A percentile compares a stretch with the other conserved stretches of the same genome.
These are phyloP conservation scores for Kalanchoe fedtschenkoi DNA, from an alignment of 164 flowering plant genomes.

Conservation along the genomic window DNA sequence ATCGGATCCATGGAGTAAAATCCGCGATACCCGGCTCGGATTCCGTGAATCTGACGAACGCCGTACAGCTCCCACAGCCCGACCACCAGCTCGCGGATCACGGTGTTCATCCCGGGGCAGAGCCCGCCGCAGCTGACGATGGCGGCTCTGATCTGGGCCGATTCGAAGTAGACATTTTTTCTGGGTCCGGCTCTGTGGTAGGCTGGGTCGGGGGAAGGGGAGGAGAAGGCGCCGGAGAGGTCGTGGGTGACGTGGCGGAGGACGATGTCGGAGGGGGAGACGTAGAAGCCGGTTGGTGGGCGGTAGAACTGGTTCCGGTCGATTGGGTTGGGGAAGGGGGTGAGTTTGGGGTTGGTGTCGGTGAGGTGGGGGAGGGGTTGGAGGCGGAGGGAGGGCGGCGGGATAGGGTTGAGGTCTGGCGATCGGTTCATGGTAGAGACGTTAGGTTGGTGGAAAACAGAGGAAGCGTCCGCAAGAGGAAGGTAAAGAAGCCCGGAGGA, in stretches of 20 bases:
- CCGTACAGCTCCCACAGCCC: slow-evolving; percentile 71
- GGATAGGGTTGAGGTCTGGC: neutral
- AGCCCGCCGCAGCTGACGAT: slow-evolving; percentile 84
- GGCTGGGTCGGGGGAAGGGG: slow-evolving; percentile 16
- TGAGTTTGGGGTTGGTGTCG: slow-evolving; percentile 33
- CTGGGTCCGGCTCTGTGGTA: slow-evolving; percentile 81
- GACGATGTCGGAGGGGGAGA: slow-evolving; percentile 30
- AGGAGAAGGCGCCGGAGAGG: slow-evolving; percentile 16
- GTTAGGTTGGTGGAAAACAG: neutral
- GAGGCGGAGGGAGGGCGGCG: slow-evolving; percentile 12
- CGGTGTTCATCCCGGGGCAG: slow-evolving; percentile 83
- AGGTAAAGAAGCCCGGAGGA: neutral
- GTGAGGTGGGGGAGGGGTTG: slow-evolving; percentile 41
- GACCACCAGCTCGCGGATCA: slow-evolving; percentile 67
- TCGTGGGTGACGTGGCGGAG: slow-evolving; percentile 34
- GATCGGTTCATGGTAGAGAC: neutral
- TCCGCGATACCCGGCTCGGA: slow-evolving; percentile 65
- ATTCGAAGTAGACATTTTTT: slow-evolving; percentile 35
- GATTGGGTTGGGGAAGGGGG: slow-evolving; percentile 36
- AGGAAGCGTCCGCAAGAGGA: neutral
- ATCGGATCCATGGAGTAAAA: slow-evolving; percentile 48
- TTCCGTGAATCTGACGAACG: slow-evolving; percentile 53
- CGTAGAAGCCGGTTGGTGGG: slow-evolving; percentile 38
- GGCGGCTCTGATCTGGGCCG: slow-evolving; percentile 32
- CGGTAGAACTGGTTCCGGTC: slow-evolving; percentile 42